Percentiles rank a stretch among this genome's conserved stretches.
These are phyloP conservation scores for Xanthoconium stramineum DNA, from an alignment of 768 basidiomycete genomes.

Conservation along the genomic window DNA sequence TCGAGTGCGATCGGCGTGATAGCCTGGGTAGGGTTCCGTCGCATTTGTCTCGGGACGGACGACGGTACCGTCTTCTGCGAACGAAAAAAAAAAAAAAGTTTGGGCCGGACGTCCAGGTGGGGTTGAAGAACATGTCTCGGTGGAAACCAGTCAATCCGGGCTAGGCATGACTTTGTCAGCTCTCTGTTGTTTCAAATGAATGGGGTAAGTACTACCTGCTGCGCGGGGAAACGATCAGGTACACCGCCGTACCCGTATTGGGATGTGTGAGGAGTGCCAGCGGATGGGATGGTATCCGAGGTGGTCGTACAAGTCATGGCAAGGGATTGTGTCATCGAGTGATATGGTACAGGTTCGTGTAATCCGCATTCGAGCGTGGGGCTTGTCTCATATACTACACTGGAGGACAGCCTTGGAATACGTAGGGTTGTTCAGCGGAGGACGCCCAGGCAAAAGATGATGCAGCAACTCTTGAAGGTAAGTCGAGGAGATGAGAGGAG, in stretches of 20 bases:
- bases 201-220: not conserved
- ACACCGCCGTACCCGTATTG: not conserved
- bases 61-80: conserved; percentile 7
- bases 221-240: not conserved
- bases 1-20: not conserved
- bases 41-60: not conserved
- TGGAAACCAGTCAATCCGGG: conserved; percentile 39
- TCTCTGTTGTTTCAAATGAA: too few species aligned
- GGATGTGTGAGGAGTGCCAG: not conserved
- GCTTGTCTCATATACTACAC: too few species aligned
- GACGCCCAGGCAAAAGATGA: not conserved
- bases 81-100: conserved; percentile 16
- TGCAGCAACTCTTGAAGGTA: not conserved
- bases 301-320: not conserved
- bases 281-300: not conserved
- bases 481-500: not conserved
- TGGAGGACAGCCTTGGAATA: not conserved
- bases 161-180: not conserved
- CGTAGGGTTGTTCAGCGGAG: too few species aligned
- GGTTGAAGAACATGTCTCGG: conserved; percentile 43
- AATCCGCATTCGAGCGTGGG: too few species aligned
- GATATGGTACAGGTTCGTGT: not conserved
- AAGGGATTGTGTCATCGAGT: not conserved
- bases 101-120: conserved; percentile 29
- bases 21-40: not conserved